phyloP scores from a whole-genome alignment of 1,284 basidiomycete genomes.

The Abortiporus biennis region DNA sequence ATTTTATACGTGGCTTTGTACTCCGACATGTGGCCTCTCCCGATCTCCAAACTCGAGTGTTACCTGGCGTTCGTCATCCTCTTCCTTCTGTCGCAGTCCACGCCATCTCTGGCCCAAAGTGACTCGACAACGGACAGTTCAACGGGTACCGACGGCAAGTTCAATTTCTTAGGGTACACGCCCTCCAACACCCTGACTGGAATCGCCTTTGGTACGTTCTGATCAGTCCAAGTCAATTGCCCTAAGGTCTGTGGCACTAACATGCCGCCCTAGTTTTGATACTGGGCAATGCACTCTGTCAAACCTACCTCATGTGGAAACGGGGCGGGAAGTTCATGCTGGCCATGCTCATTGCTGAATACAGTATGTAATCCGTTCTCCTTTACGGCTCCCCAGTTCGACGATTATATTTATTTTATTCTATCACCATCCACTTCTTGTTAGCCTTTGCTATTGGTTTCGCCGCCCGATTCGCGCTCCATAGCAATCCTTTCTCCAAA shows the following conservation, averaged over 20 bases:
- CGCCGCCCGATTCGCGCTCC: constrained; percentile 41
- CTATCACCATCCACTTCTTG: background rate
- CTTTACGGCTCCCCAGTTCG: constrained; percentile 13
- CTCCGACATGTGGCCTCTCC: too few species aligned
- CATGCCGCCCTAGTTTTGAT: background rate
- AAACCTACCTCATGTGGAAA: background rate
- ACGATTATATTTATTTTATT: background rate
- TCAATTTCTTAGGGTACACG: background rate
- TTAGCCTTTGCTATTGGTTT: constrained; percentile 46
- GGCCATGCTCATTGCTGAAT: background rate
- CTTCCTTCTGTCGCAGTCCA: constrained; percentile 19
- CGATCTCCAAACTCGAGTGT: too few species aligned
- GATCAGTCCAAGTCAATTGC: background rate
- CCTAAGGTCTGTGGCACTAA: background rate
- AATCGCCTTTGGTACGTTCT: background rate
- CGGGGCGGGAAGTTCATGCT: background rate
- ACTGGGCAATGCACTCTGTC: background rate
- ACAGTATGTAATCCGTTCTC: constrained; percentile 1
- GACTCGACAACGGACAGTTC: constrained; percentile 7
- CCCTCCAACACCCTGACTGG: background rate
- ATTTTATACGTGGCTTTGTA: too few species aligned
- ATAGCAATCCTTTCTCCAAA: constrained; percentile 32
- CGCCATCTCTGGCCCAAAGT: background rate
- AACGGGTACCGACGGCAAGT: constrained; percentile 35
- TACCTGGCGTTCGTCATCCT: too few species aligned